These are phyloP conservation scores for Castanea sativa DNA, from an alignment of 306 rosid genomes.

Conservation along the genomic window DNA sequence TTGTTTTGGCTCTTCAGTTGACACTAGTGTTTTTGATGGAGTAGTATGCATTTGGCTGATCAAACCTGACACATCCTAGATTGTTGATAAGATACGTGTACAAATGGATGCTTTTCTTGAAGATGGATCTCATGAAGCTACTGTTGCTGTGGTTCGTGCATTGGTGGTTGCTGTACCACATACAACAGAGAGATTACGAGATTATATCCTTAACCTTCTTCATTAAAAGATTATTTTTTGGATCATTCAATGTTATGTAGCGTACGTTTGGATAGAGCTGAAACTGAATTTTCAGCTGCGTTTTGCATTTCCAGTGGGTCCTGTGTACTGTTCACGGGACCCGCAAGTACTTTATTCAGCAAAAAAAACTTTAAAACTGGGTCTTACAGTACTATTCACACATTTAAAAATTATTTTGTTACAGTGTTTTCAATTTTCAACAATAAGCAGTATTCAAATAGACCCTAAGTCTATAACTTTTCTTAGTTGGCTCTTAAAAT, in stretches of 20 bases:
- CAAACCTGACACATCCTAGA: slow-evolving; percentile 41
- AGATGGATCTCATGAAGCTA: slow-evolving; percentile 97
- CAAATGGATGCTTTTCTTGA: slow-evolving; percentile 99
- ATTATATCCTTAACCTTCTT: slow-evolving; percentile 76
- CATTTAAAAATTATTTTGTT: no score
- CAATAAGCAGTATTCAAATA: no score
- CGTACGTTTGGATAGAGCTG: no score
- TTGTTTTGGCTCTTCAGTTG: slow-evolving; percentile 26
- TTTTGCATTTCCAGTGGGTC: no score
- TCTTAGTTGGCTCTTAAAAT: slow-evolving; percentile 15
- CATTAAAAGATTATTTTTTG: neutral
- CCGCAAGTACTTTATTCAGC: no score
- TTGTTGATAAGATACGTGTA: slow-evolving; percentile 95
- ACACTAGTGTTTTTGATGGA: slow-evolving; percentile 16
- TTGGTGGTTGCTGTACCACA: slow-evolving; percentile 91
- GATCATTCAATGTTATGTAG: neutral
- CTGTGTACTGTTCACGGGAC: no score
- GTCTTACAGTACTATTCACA: no score
- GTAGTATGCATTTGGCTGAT: slow-evolving; percentile 26
- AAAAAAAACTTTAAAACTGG: no score
- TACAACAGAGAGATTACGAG: slow-evolving; percentile 83
- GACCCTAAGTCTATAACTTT: slow-evolving; percentile 7
- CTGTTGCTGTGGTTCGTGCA: slow-evolving; percentile 87
- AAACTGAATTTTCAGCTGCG: no score
- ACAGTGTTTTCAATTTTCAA: no score